Base-by-base conservation (phyloP, 306 rosid genomes). In the Cyamopsis tetragonoloba region DNA sequence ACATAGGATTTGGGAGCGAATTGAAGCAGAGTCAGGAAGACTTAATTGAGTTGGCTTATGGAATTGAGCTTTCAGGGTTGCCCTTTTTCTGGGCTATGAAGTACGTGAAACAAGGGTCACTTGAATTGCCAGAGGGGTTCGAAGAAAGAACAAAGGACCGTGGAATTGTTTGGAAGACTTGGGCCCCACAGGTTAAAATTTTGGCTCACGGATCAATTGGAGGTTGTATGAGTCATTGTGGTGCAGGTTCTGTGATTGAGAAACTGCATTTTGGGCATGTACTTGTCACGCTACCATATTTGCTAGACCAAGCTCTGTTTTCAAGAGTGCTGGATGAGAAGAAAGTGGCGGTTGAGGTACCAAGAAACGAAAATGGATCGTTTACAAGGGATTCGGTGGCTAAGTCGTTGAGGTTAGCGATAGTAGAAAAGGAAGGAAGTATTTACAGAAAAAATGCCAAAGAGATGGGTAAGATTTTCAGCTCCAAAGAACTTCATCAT, bases 11-110 rank as follows among this genome's bases (percentile, higher is more conserved):
- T 28, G 93, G 93, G 5, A 82, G 86, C 4, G 86, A 82, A 85
- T 18, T 87, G 28, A 87, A 79, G 56, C 70, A 80, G 18, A 85
- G 78, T 42, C 78, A 77, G 39, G 3, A 70, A 10, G 81, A 77
- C 34, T 61, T 77, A 51, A 77, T 73, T 6, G 81, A 77, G 48
- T 30, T 77, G 46, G 81, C 81, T 13, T 18, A 55, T 46, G 81
- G 81, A 15, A 70, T 84, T n/a, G 89, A 87, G 61, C 81, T 72
- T 27, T 84, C 89, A 0, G 78, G 75, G 9, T 46, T 85, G 43
- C 81, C 88, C 1, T 87, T 85, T 73, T 80, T 87, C 63, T 85
- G 95, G 95, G 95, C 69, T 10, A 26, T 85, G 17, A 76, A 79
- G 74, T 78, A 53, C 5, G 75, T 60, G 0, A 56, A 75, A 41